These are phyloP conservation scores for Picochlorum sp. DNA, from an alignment of 139 green algal species.

Conservation along the genomic window DNA sequence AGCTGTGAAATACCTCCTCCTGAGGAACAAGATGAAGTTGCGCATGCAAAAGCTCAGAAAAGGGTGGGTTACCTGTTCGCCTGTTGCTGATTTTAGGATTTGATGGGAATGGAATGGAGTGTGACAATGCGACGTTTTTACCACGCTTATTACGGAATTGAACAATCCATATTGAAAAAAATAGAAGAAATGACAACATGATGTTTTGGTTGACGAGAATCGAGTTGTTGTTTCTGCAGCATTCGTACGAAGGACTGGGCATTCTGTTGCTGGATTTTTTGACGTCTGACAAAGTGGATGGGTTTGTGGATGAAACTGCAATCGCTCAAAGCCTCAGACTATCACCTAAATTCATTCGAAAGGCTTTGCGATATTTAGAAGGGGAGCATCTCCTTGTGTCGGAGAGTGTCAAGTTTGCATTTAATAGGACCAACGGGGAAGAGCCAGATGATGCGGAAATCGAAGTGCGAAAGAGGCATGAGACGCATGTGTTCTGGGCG, in stretches of 20 bases:
- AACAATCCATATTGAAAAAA: not conserved
- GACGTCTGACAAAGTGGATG: conserved; percentile 5
- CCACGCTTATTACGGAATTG: not conserved
- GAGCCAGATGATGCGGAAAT: conserved; percentile 13
- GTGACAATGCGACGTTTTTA: not conserved
- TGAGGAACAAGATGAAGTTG: not conserved
- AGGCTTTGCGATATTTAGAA: conserved; percentile 24
- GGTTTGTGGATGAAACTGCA: conserved; percentile 14
- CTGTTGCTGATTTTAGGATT: too few relatives aligned
- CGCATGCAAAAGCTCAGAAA: too few relatives aligned
- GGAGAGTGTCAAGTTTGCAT: conserved; percentile 2
- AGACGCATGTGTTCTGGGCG: conserved; percentile 19
- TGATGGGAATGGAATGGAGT: not conserved
- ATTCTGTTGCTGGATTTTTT: conserved; percentile 24
- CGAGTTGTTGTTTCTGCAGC: conserved; percentile 1
- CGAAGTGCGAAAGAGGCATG: conserved; percentile 7
- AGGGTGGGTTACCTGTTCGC: too few relatives aligned
- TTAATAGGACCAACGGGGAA: conserved; percentile 7
- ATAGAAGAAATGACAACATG: not conserved
- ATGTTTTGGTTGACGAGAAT: not conserved
- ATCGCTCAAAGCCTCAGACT: not conserved
- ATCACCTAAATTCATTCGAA: conserved; percentile 18
- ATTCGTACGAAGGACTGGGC: conserved; percentile 9
- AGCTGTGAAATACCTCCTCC: conserved; percentile 9
- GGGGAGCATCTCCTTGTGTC: conserved; percentile 13